Percentiles rank a stretch among this genome's conserved stretches.
phyloP scores from a whole-genome alignment of 2,329 filamentous ascomycete genomes.

The Exserohilum turcica region DNA sequence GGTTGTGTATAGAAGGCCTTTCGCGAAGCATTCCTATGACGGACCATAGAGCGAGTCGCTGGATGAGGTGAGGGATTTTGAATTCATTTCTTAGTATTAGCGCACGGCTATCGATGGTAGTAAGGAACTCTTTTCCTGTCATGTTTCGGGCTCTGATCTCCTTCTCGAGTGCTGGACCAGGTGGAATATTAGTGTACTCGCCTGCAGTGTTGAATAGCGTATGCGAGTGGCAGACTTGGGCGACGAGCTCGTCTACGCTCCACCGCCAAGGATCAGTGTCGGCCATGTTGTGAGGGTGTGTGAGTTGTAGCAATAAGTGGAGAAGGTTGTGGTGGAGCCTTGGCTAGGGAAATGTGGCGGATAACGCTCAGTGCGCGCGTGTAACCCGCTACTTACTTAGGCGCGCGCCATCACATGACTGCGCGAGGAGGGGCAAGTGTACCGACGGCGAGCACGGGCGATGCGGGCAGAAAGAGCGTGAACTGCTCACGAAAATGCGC shows the following conservation, averaged over 20 bases:
- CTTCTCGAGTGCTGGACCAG: conserved; percentile 59
- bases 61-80: conserved; percentile 59
- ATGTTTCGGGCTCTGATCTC: conserved; percentile 66
- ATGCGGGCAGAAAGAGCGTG: not conserved
- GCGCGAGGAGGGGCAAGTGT: conserved; percentile 16
- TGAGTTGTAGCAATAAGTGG: not conserved
- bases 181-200: conserved; percentile 49
- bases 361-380: too few species aligned
- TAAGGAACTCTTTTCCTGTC: conserved; percentile 68
- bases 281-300: not conserved
- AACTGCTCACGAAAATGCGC: not conserved
- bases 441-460: not conserved
- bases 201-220: conserved; percentile 53
- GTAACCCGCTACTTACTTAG: not conserved
- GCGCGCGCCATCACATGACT: conserved; percentile 14
- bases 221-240: conserved; percentile 64
- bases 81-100: conserved; percentile 58
- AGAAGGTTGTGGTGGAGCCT: not conserved
- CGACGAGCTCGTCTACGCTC: conserved; percentile 69
- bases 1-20: conserved; percentile 11
- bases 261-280: conserved; percentile 72
- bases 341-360: not conserved
- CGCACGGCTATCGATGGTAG: conserved; percentile 56
- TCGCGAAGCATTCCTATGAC: conserved; percentile 63
- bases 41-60: conserved; percentile 62